phyloP scores from a whole-genome alignment of 768 basidiomycete genomes.

The Lanmaoa rubissima region DNA sequence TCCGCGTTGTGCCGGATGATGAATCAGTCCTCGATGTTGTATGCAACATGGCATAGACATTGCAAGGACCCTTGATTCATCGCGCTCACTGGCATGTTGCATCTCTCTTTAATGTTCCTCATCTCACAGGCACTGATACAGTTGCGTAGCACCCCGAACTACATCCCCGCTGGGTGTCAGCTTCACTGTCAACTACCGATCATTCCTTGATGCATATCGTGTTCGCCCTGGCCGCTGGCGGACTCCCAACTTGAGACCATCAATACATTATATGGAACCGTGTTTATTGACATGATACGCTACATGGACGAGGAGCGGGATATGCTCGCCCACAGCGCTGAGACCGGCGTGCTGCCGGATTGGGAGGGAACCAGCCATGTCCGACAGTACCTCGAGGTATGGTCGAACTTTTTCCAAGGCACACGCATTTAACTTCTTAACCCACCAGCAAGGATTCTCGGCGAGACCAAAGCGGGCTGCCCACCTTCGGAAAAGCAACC shows the following conservation, averaged over 20 bases:
- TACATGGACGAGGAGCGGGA: conserved; percentile 25
- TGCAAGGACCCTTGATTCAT: conserved; percentile 13
- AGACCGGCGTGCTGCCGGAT: conserved; percentile 17
- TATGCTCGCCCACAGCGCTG: conserved; percentile 9
- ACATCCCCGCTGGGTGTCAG: conserved; percentile 20
- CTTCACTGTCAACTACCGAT: conserved; percentile 19
- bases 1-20: too few relatives aligned
- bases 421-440: not conserved
- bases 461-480: conserved; percentile 15
- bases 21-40: too few relatives aligned
- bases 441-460: conserved; percentile 12
- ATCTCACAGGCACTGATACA: not conserved
- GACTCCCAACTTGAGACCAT: conserved; percentile 17
- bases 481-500: conserved; percentile 13
- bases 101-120: not conserved
- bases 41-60: conserved; percentile 18
- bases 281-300: conserved; percentile 23
- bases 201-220: conserved; percentile 22
- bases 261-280: conserved; percentile 14
- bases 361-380: conserved; percentile 18
- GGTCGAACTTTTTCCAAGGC: too few relatives aligned
- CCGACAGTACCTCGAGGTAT: conserved; percentile 17
- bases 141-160: conserved; percentile 6
- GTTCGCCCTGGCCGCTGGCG: conserved; percentile 16
- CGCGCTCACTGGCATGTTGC: conserved; percentile 2